Conservation (phyloP, 352 stramenopile species). For the Phytophthora pinifolia region DNA sequence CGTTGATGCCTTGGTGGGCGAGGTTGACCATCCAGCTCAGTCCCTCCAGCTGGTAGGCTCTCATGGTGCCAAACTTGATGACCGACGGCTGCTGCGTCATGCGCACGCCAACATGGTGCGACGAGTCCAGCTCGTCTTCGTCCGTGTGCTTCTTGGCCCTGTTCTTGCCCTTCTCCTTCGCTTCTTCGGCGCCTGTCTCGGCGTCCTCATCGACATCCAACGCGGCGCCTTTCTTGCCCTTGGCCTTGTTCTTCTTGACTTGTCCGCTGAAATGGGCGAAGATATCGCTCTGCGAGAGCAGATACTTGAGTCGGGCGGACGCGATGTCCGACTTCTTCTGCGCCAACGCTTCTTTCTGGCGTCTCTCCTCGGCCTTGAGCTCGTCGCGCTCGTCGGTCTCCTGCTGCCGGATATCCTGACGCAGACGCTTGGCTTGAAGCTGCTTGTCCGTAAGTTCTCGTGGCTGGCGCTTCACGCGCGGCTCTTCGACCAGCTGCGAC, state of each 20-base stretch:
- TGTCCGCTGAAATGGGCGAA: slow-evolving; percentile 97
- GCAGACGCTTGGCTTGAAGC: slow-evolving; percentile 59
- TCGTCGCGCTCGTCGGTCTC: slow-evolving; percentile 69
- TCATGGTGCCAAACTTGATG: slow-evolving; percentile 95
- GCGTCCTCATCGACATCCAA: slow-evolving; percentile 56
- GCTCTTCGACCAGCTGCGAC: slow-evolving; percentile 40
- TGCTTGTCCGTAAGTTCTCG: slow-evolving; percentile 71
- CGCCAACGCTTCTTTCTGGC: slow-evolving; percentile 78
- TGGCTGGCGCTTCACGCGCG: slow-evolving; percentile 40
- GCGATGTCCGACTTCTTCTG: slow-evolving; percentile 81
- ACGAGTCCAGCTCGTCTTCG: slow-evolving; percentile 75
- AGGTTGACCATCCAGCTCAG: slow-evolving; percentile 99
- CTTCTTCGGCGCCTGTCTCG: slow-evolving; percentile 54
- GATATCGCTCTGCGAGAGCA: slow-evolving; percentile 97
- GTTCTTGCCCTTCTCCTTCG: slow-evolving; percentile 53
- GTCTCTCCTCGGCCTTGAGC: slow-evolving; percentile 70
- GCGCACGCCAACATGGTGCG: slow-evolving; percentile 82
- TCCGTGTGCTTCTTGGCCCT: slow-evolving; percentile 89
- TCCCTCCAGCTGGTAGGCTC: slow-evolving; percentile 98
- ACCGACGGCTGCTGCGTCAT: slow-evolving; percentile 90
- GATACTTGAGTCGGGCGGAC: slow-evolving; percentile 90
- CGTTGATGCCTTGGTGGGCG: slow-evolving; percentile 98
- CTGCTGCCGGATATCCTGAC: slow-evolving; percentile 78
- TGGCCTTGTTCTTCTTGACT: slow-evolving; percentile 63
- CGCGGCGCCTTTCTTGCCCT: slow-evolving; percentile 19